phyloP scores from a whole-genome alignment of 306 rosid genomes.

The Prosopis cineraria region DNA sequence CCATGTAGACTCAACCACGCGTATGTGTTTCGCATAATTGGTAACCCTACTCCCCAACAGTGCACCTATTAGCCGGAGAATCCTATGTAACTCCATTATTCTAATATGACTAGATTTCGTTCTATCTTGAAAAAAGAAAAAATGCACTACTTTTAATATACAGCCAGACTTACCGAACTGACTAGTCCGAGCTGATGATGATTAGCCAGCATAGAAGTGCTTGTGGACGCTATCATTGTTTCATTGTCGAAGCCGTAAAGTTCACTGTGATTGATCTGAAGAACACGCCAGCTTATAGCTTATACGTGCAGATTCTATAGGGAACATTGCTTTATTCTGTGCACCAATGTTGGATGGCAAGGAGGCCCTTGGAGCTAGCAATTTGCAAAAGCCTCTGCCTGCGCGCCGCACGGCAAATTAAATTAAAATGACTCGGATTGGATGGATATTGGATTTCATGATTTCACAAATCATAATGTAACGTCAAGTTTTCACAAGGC shows the following conservation, averaged over 20 bases:
- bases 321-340: slow-evolving; percentile 13
- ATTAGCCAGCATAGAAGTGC: neutral
- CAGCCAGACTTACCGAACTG: neutral
- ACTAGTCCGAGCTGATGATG: neutral
- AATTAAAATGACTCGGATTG: neutral
- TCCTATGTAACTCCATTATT: slow-evolving; percentile 28
- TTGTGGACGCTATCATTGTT: neutral
- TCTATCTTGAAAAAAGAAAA: too few relatives aligned
- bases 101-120: too few relatives aligned
- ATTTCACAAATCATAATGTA: slow-evolving; percentile 16
- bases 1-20: too few relatives aligned
- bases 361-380: neutral
- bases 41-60: too few relatives aligned
- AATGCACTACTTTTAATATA: neutral
- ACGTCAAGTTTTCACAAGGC: neutral
- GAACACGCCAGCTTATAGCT: slow-evolving; percentile 17
- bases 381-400: neutral
- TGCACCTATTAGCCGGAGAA: slow-evolving; percentile 26
- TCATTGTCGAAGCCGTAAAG: slow-evolving; percentile 41
- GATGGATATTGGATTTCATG: too few relatives aligned
- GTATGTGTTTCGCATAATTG: too few relatives aligned
- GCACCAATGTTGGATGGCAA: neutral
- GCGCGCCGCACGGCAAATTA: slow-evolving; percentile 46
- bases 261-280: slow-evolving; percentile 30
- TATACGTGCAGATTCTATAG: neutral